These are phyloP conservation scores for Kregervanrija delftensis DNA, from an alignment of 805 yeast genomes.

Conservation along the genomic window DNA sequence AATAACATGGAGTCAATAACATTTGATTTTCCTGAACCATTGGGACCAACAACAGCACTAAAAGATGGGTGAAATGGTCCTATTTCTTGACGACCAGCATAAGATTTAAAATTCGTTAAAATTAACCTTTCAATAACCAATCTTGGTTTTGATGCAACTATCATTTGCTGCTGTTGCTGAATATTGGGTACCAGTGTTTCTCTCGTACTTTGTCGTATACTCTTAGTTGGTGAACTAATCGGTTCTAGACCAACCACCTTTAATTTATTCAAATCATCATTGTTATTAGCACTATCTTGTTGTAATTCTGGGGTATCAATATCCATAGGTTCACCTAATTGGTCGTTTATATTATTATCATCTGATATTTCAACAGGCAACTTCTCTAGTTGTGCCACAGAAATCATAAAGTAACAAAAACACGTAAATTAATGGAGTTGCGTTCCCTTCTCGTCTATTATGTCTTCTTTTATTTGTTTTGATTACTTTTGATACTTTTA, in stretches of 20 bases:
- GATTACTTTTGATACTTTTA: no score
- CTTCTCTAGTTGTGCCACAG: no score
- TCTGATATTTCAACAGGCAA: no score
- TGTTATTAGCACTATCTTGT: no score
- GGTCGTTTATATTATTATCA: no score
- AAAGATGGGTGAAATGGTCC: slow-evolving; percentile 95
- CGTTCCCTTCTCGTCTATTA: no score
- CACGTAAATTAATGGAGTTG: no score
- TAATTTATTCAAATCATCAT: no score
- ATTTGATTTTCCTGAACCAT: slow-evolving; percentile 96
- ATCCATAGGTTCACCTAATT: no score
- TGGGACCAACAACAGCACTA: slow-evolving; percentile 97
- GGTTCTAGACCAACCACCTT: slow-evolving; percentile 13
- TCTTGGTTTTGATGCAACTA: slow-evolving; percentile 30
- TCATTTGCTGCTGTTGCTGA: background rate
- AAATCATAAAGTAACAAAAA: no score
- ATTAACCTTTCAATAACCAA: slow-evolving; percentile 70
- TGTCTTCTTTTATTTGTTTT: no score
- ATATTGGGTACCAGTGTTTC: background rate
- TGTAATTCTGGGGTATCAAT: no score
- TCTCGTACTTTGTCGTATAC: background rate
- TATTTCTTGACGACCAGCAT: slow-evolving; percentile 86
- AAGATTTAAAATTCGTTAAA: slow-evolving; percentile 84
- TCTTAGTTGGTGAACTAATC: slow-evolving; percentile 3
- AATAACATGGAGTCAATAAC: slow-evolving; percentile 97